Evolutionary conservation across 208 protist genomes (phyloP), one percentile per base, ranked within the genome.

Genomic region (Tritrichomonas foetus): DNA sequence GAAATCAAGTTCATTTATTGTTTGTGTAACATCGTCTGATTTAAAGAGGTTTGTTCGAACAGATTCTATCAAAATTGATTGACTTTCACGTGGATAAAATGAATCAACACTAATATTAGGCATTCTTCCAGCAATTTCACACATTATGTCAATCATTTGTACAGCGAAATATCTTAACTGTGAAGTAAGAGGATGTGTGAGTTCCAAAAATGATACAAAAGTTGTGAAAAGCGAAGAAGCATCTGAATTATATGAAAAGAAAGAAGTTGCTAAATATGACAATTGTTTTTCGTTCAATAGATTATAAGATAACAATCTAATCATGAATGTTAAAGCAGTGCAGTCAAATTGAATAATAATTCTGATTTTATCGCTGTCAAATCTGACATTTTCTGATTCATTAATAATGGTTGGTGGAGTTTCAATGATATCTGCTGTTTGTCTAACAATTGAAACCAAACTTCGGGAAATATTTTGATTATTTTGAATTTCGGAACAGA

Each of bases 41-140:
- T 89, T 44, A n/a, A 89, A 89, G 8, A 89, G 27, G 39, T 89
- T 89, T 9, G 44, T 44, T 50, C 11, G 33, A 16, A 30, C 33
- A 14, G 47, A 89, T 55, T 57, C 78, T 27, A 57, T 47, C 41
- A 89, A 89, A 20, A 89, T 47, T 33, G 14, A 20, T 39, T 89
- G 78, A 27, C 47, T 89, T 57, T 44, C 25, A 30, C 57, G 44
- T 30, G 78, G 78, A 89, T 89, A 89, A 30, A 89, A 89, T 89
- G 78, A 53, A 57, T 89, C 78, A 8, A 89, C 78, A 57, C 16
- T 55, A 16, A 57, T 89, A 30, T 57, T 39, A 11, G 33, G 33
- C 20, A 89, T 53, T 39, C 30, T 25, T 13, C 3, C 9, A 8
- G 78, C 78, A 57, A 89, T 47, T 5, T 11, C 20, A 57, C 78